phyloP scores from a whole-genome alignment of 2,329 filamentous ascomycete genomes.

The Rhynchosporium secalis region DNA sequence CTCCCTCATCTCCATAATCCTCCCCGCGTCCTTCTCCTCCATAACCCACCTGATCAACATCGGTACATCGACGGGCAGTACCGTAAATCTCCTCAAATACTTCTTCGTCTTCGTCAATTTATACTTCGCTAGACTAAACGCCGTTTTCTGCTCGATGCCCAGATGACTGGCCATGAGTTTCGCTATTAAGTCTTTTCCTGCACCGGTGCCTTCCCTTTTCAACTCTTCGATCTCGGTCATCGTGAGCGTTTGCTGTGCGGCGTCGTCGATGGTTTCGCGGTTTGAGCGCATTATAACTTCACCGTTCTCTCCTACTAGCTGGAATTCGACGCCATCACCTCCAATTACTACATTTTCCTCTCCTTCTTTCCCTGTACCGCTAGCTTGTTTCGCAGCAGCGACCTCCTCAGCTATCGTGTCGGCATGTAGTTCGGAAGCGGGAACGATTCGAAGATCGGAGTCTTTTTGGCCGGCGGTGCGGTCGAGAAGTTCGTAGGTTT shows the following conservation, averaged over 20 bases:
- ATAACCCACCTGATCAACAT: slow-evolving; percentile 75
- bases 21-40: slow-evolving; percentile 74
- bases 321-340: slow-evolving; percentile 47
- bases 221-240: slow-evolving; percentile 70
- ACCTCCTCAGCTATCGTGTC: slow-evolving; percentile 64
- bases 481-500: slow-evolving; percentile 88
- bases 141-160: slow-evolving; percentile 89
- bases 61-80: slow-evolving; percentile 79
- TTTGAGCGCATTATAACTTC: slow-evolving; percentile 56
- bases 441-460: slow-evolving; percentile 73
- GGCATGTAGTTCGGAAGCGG: slow-evolving; percentile 78
- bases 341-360: slow-evolving; percentile 44
- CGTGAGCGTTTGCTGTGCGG: slow-evolving; percentile 71
- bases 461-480: slow-evolving; percentile 63
- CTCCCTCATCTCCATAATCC: slow-evolving; percentile 82
- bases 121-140: slow-evolving; percentile 93
- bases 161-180: slow-evolving; percentile 89
- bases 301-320: slow-evolving; percentile 49
- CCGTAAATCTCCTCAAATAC: slow-evolving; percentile 84
- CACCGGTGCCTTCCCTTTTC: slow-evolving; percentile 71
- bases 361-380: not conserved
- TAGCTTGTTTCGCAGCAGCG: slow-evolving; percentile 45
- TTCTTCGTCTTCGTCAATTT: slow-evolving; percentile 92
- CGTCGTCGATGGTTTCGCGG: slow-evolving; percentile 60
- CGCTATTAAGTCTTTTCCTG: slow-evolving; percentile 87